Conservation (phyloP, 2,329 filamentous ascomycete genomes). For the Sporothrix globosa region DNA sequence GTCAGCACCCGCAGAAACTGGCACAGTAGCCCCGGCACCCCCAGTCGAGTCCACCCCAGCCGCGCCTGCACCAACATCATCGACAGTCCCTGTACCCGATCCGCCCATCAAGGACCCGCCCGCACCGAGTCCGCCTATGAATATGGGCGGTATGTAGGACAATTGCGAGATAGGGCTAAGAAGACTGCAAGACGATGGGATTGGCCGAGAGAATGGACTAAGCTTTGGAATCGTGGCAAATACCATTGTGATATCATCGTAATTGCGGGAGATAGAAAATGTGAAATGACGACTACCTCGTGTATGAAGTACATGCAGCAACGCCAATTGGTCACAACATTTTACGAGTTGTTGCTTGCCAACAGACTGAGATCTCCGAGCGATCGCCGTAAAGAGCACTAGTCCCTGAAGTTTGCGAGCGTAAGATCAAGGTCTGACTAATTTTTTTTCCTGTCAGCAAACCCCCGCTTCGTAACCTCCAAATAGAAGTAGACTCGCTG, state of each 20-base stretch:
- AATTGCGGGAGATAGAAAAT: neutral
- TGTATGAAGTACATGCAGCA: neutral
- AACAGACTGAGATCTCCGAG: neutral
- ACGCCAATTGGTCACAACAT: neutral
- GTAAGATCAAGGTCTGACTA: neutral
- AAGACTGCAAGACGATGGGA: too few relatives aligned
- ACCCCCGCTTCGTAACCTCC: too few relatives aligned
- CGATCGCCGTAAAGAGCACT: neutral
- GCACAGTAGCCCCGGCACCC: neutral
- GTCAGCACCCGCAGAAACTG: neutral
- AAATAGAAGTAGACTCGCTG: neutral
- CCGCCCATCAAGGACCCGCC: slow-evolving; percentile 23
- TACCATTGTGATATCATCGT: neutral
- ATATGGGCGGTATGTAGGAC: slow-evolving; percentile 26
- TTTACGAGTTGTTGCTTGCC: neutral
- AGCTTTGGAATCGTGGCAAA: neutral
- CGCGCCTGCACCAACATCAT: neutral
- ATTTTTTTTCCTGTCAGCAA: neutral
- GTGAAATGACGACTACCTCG: too few relatives aligned
- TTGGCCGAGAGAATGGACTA: too few relatives aligned
- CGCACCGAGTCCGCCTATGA: slow-evolving; percentile 17
- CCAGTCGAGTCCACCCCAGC: neutral
- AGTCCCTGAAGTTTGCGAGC: neutral
- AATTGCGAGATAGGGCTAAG: neutral
- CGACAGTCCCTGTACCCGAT: slow-evolving; percentile 7